phyloP scores from a whole-genome alignment of 208 protist species.

The Lotmaria passim region DNA sequence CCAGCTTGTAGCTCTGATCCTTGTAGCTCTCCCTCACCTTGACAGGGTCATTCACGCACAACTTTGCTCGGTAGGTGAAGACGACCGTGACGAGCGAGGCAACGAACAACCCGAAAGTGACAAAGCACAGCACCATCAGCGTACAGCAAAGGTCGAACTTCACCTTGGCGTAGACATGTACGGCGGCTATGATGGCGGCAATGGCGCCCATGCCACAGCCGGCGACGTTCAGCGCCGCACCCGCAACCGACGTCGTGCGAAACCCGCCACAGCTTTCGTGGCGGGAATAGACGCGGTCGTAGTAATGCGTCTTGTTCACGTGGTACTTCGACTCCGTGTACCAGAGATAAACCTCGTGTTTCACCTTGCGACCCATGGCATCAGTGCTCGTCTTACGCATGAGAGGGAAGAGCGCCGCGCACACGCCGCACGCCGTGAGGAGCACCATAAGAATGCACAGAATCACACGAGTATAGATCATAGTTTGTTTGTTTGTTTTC shows the following conservation, averaged over 20 bases:
- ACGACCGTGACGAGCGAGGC: constrained; percentile 15
- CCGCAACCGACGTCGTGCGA: background rate
- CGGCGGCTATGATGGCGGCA: constrained; percentile 17
- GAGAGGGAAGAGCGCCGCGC: constrained; percentile 32
- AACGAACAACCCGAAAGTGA: constrained; percentile 18
- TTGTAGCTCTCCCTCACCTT: constrained; percentile 4
- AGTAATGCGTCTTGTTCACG: background rate
- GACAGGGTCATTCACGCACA: constrained; percentile 15
- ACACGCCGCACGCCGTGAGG: constrained; percentile 25
- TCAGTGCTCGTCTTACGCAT: constrained; percentile 8
- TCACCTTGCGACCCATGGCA: background rate
- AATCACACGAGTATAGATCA: constrained; percentile 13
- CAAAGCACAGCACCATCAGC: constrained; percentile 30
- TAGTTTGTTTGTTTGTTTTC: background rate
- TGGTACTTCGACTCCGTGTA: constrained; percentile 25
- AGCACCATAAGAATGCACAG: constrained; percentile 29
- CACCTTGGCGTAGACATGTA: constrained; percentile 10
- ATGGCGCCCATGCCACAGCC: constrained; percentile 22
- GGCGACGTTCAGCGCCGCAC: constrained; percentile 18
- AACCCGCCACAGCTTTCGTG: constrained; percentile 9
- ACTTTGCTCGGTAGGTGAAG: constrained; percentile 4
- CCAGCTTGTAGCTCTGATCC: constrained; percentile 24
- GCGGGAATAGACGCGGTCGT: constrained; percentile 10
- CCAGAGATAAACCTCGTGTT: constrained; percentile 21
- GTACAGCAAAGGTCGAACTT: constrained; percentile 33